A percentile compares a stretch with the other conserved stretches of the same genome.
These are phyloP conservation scores for Punica granatum DNA, from an alignment of 345 rosid species.

Conservation along the genomic window DNA sequence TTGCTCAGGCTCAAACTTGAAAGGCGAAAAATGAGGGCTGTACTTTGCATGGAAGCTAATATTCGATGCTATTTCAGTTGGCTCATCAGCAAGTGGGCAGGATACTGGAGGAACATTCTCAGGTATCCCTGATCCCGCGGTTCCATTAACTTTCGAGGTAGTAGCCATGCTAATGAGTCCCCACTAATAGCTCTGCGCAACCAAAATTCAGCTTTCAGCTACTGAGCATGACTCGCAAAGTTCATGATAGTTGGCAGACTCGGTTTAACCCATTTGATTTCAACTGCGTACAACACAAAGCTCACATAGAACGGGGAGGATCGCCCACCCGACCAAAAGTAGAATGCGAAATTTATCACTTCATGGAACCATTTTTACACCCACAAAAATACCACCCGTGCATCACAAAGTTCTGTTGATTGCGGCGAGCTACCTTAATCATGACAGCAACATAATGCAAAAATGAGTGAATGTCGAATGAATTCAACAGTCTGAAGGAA, in stretches of 20 bases:
- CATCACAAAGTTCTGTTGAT: not conserved
- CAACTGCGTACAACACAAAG: too few species aligned
- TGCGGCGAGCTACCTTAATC: not conserved
- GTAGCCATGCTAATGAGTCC: constrained; percentile 29
- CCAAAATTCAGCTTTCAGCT: not conserved
- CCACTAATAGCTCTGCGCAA: constrained; percentile 9
- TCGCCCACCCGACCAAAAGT: too few species aligned
- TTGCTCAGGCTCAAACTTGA: constrained; percentile 80
- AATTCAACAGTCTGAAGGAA: not conserved
- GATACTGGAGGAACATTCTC: constrained; percentile 46
- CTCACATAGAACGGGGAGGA: too few species aligned
- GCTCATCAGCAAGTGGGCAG: constrained; percentile 49
- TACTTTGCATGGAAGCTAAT: constrained; percentile 69
- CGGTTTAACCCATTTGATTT: too few species aligned
- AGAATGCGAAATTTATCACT: not conserved
- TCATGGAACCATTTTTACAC: not conserved
- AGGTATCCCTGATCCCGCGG: constrained; percentile 18
- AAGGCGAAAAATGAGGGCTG: constrained; percentile 93
- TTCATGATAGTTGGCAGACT: not conserved
- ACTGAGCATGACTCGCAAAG: too few species aligned
- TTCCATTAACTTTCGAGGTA: constrained; percentile 17
- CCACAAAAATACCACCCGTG: not conserved
- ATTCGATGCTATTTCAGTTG: constrained; percentile 64
- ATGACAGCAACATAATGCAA: not conserved
- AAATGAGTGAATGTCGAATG: not conserved